A percentile compares a stretch with the other conserved stretches of the same genome.
phyloP scores from a whole-genome alignment of 192 early-diverging fungal genomes.

The Gryganskiella cystojenkinii region DNA sequence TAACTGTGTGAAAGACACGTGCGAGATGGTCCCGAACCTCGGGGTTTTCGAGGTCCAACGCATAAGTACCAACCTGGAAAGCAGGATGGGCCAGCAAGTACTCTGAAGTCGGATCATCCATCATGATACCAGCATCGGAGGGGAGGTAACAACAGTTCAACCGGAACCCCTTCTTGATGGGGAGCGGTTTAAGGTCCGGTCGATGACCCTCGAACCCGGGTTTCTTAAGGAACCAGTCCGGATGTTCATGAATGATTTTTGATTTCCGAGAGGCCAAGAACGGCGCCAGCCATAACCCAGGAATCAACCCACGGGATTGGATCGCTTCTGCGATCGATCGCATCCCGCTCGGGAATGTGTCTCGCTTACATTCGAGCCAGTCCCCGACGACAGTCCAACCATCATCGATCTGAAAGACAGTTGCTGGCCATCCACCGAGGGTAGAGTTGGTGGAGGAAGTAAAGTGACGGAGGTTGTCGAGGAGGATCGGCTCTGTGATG shows the following conservation, averaged over 20 bases:
- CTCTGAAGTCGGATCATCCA: background rate
- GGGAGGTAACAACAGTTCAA: constrained; percentile 30
- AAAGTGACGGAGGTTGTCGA: constrained; percentile 44
- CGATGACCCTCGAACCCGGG: background rate
- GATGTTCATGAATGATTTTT: constrained; percentile 54
- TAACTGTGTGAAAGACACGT: constrained; percentile 54
- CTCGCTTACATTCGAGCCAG: constrained; percentile 54
- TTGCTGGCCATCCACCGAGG: constrained; percentile 49
- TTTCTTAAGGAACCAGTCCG: constrained; percentile 56
- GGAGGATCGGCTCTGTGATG: constrained; percentile 54
- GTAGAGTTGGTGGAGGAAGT: background rate
- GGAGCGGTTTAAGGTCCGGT: background rate
- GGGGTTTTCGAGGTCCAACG: constrained; percentile 59
- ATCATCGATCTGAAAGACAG: constrained; percentile 66
- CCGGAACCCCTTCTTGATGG: background rate
- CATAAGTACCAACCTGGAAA: constrained; percentile 56
- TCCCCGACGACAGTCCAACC: constrained; percentile 62
- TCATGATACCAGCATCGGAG: constrained; percentile 10
- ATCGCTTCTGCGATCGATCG: constrained; percentile 46
- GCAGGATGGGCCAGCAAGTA: constrained; percentile 49
- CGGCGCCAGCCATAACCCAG: constrained; percentile 63
- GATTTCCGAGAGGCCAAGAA: constrained; percentile 55
- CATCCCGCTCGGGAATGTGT: constrained; percentile 62
- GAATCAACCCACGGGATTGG: constrained; percentile 34
- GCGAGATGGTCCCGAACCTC: constrained; percentile 49